These are phyloP conservation scores for Sherardia arvensis DNA, from an alignment of 257 asterid species.

Conservation along the genomic window DNA sequence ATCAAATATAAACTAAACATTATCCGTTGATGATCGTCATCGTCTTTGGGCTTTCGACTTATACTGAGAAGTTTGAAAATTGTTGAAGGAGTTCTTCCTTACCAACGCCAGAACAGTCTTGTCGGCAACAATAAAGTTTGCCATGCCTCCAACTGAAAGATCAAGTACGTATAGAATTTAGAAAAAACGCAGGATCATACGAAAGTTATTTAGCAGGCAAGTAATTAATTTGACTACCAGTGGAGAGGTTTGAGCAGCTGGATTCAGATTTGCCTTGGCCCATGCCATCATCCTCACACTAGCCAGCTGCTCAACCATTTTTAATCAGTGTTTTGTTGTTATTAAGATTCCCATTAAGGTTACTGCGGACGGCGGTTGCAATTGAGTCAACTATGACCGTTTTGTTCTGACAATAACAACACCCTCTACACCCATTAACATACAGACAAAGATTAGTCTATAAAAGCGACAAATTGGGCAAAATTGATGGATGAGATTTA, in stretches of 20 bases:
- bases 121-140: slow-evolving; percentile 86
- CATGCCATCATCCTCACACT: slow-evolving; percentile 71
- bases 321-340: background rate
- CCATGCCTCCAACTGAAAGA: slow-evolving; percentile 63
- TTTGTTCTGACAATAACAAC: slow-evolving; percentile 59
- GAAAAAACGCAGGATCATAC: background rate
- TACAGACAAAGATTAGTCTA: too few species aligned
- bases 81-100: slow-evolving; percentile 59
- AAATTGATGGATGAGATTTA: too few species aligned
- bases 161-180: background rate
- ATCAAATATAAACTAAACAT: background rate
- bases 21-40: background rate
- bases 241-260: slow-evolving; percentile 87
- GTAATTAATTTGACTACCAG: slow-evolving; percentile 29
- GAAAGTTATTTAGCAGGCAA: background rate
- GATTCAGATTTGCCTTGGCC: slow-evolving; percentile 78
- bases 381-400: slow-evolving; percentile 60
- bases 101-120: slow-evolving; percentile 74
- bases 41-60: background rate
- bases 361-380: slow-evolving; percentile 85
- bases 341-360: background rate
- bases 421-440: slow-evolving; percentile 45
- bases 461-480: background rate
- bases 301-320: slow-evolving; percentile 35
- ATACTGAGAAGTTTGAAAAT: background rate